phyloP scores from a whole-genome alignment of 73 alveolate genomes.

The Paramecium primaurelia region DNA sequence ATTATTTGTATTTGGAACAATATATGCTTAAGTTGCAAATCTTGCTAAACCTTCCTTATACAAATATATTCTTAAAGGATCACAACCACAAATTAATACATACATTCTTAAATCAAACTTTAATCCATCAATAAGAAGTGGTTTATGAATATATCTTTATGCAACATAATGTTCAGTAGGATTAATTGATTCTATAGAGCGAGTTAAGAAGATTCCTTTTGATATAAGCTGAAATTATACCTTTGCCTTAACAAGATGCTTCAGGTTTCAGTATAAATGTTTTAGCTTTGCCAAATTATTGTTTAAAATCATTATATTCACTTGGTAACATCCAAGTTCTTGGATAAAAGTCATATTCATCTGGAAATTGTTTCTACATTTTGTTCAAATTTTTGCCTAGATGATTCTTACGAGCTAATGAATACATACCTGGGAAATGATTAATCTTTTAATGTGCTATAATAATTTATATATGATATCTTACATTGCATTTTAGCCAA shows the following conservation, averaged over 20 bases:
- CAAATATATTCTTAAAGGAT: constrained; percentile 90
- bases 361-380: constrained; percentile 74
- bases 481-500: constrained; percentile 68
- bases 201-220: constrained; percentile 73
- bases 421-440: constrained; percentile 88
- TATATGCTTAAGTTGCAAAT: constrained; percentile 93
- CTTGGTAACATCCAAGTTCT: constrained; percentile 87
- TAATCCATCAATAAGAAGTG: constrained; percentile 84
- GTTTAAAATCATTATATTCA: constrained; percentile 75
- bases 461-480: background rate
- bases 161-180: constrained; percentile 82
- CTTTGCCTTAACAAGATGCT: constrained; percentile 85
- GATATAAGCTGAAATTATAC: background rate
- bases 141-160: constrained; percentile 88
- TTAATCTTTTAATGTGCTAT: constrained; percentile 73
- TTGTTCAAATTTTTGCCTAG: constrained; percentile 75
- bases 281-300: constrained; percentile 67
- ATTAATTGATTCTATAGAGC: constrained; percentile 67
- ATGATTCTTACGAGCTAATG: constrained; percentile 78
- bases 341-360: constrained; percentile 84
- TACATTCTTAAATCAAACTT: constrained; percentile 94
- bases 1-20: constrained; percentile 73
- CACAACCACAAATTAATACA: constrained; percentile 88
- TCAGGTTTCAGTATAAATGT: constrained; percentile 84
- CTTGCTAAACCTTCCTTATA: constrained; percentile 95